Evolutionary conservation across 306 rosid genomes (phyloP).

Genomic region (Inga leiocalycina): DNA sequence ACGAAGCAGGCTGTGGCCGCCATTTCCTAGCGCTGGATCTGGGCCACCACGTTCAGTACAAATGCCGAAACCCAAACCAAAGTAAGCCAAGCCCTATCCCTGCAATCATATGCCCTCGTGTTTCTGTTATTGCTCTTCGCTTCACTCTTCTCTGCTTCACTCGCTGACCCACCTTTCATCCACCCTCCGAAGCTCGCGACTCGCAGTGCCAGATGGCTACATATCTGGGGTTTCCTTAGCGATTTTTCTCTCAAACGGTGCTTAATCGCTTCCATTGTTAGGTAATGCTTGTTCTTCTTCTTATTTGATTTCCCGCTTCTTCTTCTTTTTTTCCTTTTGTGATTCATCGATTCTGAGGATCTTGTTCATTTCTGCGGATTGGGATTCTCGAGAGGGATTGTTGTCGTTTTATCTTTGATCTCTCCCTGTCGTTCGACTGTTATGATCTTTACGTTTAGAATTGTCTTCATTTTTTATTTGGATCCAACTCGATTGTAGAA

Average conservation of each 20-base stretch:
- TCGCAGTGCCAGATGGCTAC: not conserved
- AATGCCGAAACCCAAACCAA: not conserved
- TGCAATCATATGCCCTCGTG: not conserved
- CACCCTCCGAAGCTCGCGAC: not conserved
- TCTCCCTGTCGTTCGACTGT: not conserved
- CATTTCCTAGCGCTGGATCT: not conserved
- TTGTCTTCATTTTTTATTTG: not conserved
- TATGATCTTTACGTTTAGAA: not conserved
- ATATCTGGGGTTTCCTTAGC: not conserved
- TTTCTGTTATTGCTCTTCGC: not conserved
- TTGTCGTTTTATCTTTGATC: not conserved
- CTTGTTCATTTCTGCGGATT: not conserved
- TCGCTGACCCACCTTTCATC: not conserved
- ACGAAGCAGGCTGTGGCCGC: not conserved
- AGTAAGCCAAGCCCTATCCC: not conserved
- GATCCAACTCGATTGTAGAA: not conserved
- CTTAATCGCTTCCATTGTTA: not conserved
- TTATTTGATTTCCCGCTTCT: not conserved
- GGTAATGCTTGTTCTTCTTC: constrained; percentile 12
- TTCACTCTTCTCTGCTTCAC: not conserved
- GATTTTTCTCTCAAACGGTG: not conserved
- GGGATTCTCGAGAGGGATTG: not conserved
- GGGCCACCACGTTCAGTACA: not conserved
- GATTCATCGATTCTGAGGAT: not conserved
- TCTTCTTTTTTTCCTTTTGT: not conserved